Evolutionary conservation across 768 basidiomycete genomes (phyloP), one percentile per base, ranked within the genome.

Genomic region (Suillus lakei): DNA sequence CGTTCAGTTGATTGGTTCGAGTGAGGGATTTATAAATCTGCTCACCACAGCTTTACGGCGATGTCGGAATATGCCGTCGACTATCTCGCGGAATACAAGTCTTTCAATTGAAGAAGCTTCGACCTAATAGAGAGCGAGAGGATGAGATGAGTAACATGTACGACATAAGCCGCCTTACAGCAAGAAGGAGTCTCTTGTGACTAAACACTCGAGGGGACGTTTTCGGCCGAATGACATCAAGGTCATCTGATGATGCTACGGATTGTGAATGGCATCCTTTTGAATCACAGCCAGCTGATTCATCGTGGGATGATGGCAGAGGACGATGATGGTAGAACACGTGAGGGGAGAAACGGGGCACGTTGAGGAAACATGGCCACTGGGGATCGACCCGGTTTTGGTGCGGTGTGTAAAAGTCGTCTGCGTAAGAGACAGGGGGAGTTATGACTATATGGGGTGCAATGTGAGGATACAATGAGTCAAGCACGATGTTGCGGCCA

Each of bases 361-460:
- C 79, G 53, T 67, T 69, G 39, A 86, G 76, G 64, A 70, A 72
- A 34, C 67, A 67, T 18, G 69, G 56, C 72, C 73, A 78, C 63
- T 84, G 84, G 2, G 71, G 73, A 54, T 76, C 71, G 34, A 76
- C 67, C 61, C 79, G 74, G 67, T 84, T 85, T 16, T 72, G 68
- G 70, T 76, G 78, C 2, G 76, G 74, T 5, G 70, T 73, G 38
- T 71, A 73, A 46, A 75, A 72, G 62, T 81, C 81, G 39, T 80
- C 75, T 68, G 74, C 73, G 2, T 66, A 69, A 51, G 82, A 78
- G 62, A 78, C 74, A 60, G 82, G 79, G 44, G 82, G 80, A n/a
- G 85, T 83, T 53, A 88, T 81, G 59, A 86, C 84, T 62, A 88
- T 84, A 71, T 85, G 84, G 0, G 86, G 86, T 1, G 78, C 72